Evolutionary conservation across 768 basidiomycete species (phyloP), one percentile per base, ranked within the genome.

Genomic region (Royoungia palumana): DNA sequence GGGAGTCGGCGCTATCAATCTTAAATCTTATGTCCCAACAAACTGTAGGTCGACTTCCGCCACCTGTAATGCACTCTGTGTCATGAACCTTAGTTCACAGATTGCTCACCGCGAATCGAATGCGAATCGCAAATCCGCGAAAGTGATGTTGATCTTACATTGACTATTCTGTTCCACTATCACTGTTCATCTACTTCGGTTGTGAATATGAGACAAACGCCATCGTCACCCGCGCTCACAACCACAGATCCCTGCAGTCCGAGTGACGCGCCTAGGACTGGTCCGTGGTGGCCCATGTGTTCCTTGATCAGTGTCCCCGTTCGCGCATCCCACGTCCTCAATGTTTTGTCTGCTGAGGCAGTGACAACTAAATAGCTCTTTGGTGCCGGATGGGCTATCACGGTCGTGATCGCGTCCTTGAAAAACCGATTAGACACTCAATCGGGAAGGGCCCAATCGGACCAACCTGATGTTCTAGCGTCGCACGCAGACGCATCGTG

Each of bases 251-350:
- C 89, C 21, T 78, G 73, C 39, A 82, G 61, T 12, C 84, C 89
- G 2, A 95, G 73, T 1, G 87, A 79, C 1, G 90, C 85, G 32
- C 76, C 79, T 22, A 95, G 78, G 6, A 98, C 77, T 0, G 88
- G 77, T 0, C 78, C 90, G 16, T 73, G 77, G 58, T 98, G 94
- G 2, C 94, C 95, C 20, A 77, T 82, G 64, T 97, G 89, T 42
- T 85, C 84, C 25, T 81, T 81, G 22, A 95, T 50, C 19, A 94
- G 75, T 3, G 77, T 70, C 0, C 95, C 94, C 2, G 85, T 89
- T 38, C 94, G 83, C 12, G 83, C 84, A 65, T 99, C 95, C 95
- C 94, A 98, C 12, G 94, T 94, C 51, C 80, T 83, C 46, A 97
- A 73, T 1, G 83, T 87, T 49, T 76, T 82, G 69, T 99, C 96